Base-by-base conservation (phyloP, 208 protist genomes). In the Crithidia brevicula region DNA sequence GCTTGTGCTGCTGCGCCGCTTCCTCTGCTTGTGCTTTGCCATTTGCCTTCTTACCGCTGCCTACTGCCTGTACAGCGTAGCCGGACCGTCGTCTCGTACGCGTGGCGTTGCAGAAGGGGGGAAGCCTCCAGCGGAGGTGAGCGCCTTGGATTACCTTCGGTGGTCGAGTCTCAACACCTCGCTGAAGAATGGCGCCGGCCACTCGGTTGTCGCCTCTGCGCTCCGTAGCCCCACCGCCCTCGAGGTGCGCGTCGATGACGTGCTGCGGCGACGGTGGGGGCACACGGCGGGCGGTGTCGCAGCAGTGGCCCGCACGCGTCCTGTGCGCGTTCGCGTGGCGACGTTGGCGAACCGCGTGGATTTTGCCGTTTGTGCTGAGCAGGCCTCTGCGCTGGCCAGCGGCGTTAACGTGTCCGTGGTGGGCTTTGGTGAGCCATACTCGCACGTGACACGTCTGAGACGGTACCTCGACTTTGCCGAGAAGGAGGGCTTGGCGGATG, bases 401-500 rank as follows among this genome's bases (percentile, higher is more conserved):
- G 77, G 67, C 1, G 23, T 79, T 4, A 56, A 42, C 25, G 30
- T 75, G 10, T 60, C 50, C 0, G 1, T 74, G 1, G 51, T 79
- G 15, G 72, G 72, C 31, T 66, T 54, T 18, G 36, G 49, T 10
- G 5, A 36, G 36, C 20, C 59, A 15, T 83, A 83, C 72, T 68
- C 62, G 13, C 72, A 79, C 63, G 45, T 79, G 16, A 54, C 22
- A 11, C 77, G 77, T 0, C 61, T 66, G 28, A 10, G 71, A 38
- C 31, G 28, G 6, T 61, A 68, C 23, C 30, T 79, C 9, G 64
- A 75, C 36, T 83, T 62, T 20, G 59, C 67, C 11, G 77, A 59
- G 15, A 43, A 38, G 15, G 72, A 79, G 45, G 67, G 63, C n/a
- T n/a, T 83, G 30, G 57, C 28, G 5, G 77, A 76, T 22, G 71